Evolutionary conservation across 352 stramenopile species (phyloP).

Genomic region (Phytophthora capsici): DNA sequence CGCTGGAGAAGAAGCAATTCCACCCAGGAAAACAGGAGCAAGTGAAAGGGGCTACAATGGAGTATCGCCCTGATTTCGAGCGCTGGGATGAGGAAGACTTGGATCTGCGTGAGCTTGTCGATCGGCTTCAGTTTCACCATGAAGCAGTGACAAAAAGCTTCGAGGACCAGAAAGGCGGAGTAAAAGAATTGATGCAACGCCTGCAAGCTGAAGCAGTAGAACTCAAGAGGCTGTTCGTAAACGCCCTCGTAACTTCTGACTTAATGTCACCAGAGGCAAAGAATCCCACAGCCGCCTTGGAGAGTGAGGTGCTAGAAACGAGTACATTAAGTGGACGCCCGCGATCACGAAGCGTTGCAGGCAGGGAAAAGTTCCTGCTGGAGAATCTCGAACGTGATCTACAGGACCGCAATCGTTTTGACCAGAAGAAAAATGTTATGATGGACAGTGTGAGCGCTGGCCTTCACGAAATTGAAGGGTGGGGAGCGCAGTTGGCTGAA

Average conservation of each 20-base stretch:
- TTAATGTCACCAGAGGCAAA: conserved; percentile 1
- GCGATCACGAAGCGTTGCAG: conserved; percentile 30
- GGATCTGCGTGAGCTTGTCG: conserved; percentile 74
- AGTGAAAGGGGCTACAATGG: conserved; percentile 16
- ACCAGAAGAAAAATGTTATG: conserved; percentile 32
- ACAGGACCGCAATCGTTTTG: conserved; percentile 33
- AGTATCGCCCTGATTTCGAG: conserved; percentile 63
- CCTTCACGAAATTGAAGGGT: conserved; percentile 50
- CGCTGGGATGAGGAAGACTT: conserved; percentile 82
- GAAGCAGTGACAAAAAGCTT: conserved; percentile 78
- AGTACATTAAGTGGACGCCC: conserved; percentile 32
- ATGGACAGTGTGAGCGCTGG: conserved; percentile 22
- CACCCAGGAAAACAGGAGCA: conserved; percentile 21
- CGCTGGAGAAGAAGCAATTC: conserved; percentile 20
- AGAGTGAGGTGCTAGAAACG: neutral
- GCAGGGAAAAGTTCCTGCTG: conserved; percentile 45
- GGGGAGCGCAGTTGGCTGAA: conserved; percentile 36
- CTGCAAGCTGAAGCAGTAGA: conserved; percentile 72
- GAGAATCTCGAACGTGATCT: conserved; percentile 56
- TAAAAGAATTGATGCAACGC: conserved; percentile 65
- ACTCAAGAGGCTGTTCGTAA: conserved; percentile 73
- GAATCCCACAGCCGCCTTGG: neutral
- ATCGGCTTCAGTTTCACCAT: conserved; percentile 81
- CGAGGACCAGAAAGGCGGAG: conserved; percentile 73
- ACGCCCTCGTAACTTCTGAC: conserved; percentile 50